A percentile compares a stretch with the other conserved stretches of the same genome.
Conservation (phyloP, 2,329 filamentous ascomycete species). For the Phialocephala sp. region DNA sequence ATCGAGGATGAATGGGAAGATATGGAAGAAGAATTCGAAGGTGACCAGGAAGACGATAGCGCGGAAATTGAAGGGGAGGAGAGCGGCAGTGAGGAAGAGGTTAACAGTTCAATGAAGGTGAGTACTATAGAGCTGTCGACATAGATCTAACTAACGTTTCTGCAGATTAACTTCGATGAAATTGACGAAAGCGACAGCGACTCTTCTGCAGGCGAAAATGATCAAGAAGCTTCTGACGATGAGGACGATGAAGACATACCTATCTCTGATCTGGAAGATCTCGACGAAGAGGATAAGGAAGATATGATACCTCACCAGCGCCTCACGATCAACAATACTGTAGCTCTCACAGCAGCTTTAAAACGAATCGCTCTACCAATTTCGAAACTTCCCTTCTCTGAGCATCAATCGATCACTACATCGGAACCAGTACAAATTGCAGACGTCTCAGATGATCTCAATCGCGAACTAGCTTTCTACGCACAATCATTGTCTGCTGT, state of each 20-base stretch:
- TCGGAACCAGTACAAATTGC: constrained; percentile 72
- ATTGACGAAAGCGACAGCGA: constrained; percentile 67
- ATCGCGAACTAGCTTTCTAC: constrained; percentile 92
- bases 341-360: constrained; percentile 80
- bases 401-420: constrained; percentile 79
- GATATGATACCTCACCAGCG: constrained; percentile 90
- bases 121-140: constrained; percentile 10
- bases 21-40: constrained; percentile 48
- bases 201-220: constrained; percentile 55
- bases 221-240: constrained; percentile 53
- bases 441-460: constrained; percentile 89
- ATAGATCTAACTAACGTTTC: constrained; percentile 18
- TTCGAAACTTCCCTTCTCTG: constrained; percentile 75
- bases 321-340: constrained; percentile 96
- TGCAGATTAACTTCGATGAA: constrained; percentile 56
- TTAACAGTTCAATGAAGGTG: constrained; percentile 35
- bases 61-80: constrained; percentile 41
- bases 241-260: constrained; percentile 86
- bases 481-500: constrained; percentile 84
- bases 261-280: constrained; percentile 82
- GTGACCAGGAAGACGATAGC: constrained; percentile 33
- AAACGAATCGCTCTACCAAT: constrained; percentile 78
- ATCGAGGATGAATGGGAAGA: constrained; percentile 50
- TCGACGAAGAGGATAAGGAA: constrained; percentile 79
- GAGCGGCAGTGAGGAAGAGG: constrained; percentile 47